A percentile compares a stretch with the other conserved stretches of the same genome.
These are phyloP conservation scores for Chaetomium globosum DNA, from an alignment of 2,329 filamentous ascomycete genomes.

Conservation along the genomic window DNA sequence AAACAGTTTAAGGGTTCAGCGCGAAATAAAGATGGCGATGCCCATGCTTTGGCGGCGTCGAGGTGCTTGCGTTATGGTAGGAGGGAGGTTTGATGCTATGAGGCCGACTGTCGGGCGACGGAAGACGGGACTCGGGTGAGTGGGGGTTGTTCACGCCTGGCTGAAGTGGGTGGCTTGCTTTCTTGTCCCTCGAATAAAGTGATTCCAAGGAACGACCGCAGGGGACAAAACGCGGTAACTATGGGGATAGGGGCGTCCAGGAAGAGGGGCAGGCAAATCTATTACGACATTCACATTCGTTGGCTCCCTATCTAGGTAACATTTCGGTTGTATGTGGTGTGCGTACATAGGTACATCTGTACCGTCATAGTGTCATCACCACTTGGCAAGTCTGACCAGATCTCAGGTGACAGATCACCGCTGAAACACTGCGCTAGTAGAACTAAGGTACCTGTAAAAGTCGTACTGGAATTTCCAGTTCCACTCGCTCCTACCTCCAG, in stretches of 20 bases:
- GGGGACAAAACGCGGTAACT: too few relatives aligned
- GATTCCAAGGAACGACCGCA: neutral
- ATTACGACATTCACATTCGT: constrained; percentile 12
- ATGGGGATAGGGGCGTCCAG: neutral
- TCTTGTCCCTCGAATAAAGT: neutral
- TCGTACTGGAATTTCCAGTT: neutral
- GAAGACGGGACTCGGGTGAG: neutral
- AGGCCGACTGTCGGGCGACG: neutral
- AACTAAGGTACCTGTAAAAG: constrained; percentile 1
- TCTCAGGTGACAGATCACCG: constrained; percentile 19
- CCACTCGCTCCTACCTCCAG: neutral
- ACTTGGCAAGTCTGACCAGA: neutral
- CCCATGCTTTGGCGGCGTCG: neutral
- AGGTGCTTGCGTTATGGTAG: neutral
- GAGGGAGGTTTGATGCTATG: neutral
- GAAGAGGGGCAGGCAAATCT: neutral
- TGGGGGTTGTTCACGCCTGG: neutral
- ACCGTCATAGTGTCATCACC: too few relatives aligned
- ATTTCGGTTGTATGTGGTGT: neutral
- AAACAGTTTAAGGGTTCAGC: neutral
- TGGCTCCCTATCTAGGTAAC: too few relatives aligned
- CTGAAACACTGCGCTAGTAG: neutral
- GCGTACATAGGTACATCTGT: too few relatives aligned
- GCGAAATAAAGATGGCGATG: neutral
- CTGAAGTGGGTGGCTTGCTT: neutral